A percentile compares a stretch with the other conserved stretches of the same genome.
These are phyloP conservation scores for Russula sp. DNA, from an alignment of 768 basidiomycete genomes.

Conservation along the genomic window DNA sequence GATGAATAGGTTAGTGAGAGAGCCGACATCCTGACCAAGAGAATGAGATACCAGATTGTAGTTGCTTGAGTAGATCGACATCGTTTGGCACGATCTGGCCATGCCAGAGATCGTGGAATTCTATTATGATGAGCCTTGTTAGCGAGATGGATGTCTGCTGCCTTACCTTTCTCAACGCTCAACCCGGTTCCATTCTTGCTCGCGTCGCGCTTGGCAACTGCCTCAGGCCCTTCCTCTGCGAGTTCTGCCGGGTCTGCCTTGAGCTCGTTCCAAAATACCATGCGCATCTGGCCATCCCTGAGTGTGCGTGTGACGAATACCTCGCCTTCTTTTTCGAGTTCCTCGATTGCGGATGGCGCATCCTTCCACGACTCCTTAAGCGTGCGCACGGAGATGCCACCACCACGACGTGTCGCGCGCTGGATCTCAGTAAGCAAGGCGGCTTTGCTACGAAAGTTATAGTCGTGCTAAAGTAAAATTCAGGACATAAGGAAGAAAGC, in stretches of 20 bases:
- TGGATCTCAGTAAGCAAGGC: conserved; percentile 82
- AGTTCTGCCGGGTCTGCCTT: conserved; percentile 41
- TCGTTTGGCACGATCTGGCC: conserved; percentile 78
- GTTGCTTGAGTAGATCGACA: conserved; percentile 69
- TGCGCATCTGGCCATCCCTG: conserved; percentile 74
- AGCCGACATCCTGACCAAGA: too few relatives aligned
- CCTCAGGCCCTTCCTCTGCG: conserved; percentile 14
- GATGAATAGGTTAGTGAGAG: neutral
- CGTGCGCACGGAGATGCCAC: conserved; percentile 75
- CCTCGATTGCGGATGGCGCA: conserved; percentile 74
- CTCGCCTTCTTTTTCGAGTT: conserved; percentile 84
- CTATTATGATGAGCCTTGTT: conserved; percentile 33
- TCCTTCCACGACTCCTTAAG: conserved; percentile 92
- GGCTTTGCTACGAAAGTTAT: conserved; percentile 76
- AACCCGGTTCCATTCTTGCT: conserved; percentile 59
- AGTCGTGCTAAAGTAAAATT: conserved; percentile 60
- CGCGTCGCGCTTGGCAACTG: conserved; percentile 14
- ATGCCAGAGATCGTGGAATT: conserved; percentile 87
- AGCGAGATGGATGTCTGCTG: neutral
- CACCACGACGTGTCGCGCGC: conserved; percentile 73
- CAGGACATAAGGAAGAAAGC: conserved; percentile 10
- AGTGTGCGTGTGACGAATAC: conserved; percentile 80
- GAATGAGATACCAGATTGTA: conserved; percentile 53
- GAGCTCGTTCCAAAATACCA: conserved; percentile 90
- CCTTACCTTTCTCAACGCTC: conserved; percentile 69